A percentile compares a stretch with the other conserved stretches of the same genome.
Evolutionary conservation across 495 filamentous ascomycete species (phyloP).

Genomic region (Penicillium egyptiacum): DNA sequence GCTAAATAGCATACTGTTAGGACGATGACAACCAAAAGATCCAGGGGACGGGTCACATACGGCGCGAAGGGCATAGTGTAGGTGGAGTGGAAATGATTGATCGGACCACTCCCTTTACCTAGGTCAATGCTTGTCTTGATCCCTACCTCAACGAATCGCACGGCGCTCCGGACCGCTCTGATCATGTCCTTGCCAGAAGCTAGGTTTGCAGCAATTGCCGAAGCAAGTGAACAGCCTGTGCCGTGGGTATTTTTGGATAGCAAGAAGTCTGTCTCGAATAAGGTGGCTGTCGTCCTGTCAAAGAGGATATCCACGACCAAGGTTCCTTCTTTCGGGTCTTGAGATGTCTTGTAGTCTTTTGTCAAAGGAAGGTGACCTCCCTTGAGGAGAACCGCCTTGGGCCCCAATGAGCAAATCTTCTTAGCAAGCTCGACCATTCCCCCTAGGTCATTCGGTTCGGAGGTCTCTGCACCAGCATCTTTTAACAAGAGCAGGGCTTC

Average conservation of each 20-base stretch:
- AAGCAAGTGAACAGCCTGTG: constrained; percentile 92
- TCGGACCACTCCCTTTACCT: constrained; percentile 80
- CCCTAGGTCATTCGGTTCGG: constrained; percentile 53
- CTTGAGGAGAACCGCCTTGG: constrained; percentile 81
- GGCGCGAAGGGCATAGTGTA: constrained; percentile 77
- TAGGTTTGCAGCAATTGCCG: constrained; percentile 86
- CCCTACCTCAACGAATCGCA: constrained; percentile 78
- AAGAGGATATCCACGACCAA: constrained; percentile 73
- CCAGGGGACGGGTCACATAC: constrained; percentile 49
- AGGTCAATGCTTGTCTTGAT: constrained; percentile 74
- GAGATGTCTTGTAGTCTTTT: constrained; percentile 54
- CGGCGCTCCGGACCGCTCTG: constrained; percentile 66
- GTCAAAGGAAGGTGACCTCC: constrained; percentile 86
- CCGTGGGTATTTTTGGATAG: constrained; percentile 84
- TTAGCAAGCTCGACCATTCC: constrained; percentile 69
- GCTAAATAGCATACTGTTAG: constrained; percentile 41
- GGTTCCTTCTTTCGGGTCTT: constrained; percentile 55
- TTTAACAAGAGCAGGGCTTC: constrained; percentile 77
- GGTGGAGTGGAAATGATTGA: constrained; percentile 91
- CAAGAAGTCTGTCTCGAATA: constrained; percentile 68
- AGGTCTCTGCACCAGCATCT: constrained; percentile 49
- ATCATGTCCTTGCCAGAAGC: constrained; percentile 62
- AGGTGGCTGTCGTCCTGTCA: constrained; percentile 53
- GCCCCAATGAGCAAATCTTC: constrained; percentile 64
- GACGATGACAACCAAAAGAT: background rate